Evolutionary conservation across 768 basidiomycete species (phyloP).

Genomic region (Panaeolus papilionaceus): DNA sequence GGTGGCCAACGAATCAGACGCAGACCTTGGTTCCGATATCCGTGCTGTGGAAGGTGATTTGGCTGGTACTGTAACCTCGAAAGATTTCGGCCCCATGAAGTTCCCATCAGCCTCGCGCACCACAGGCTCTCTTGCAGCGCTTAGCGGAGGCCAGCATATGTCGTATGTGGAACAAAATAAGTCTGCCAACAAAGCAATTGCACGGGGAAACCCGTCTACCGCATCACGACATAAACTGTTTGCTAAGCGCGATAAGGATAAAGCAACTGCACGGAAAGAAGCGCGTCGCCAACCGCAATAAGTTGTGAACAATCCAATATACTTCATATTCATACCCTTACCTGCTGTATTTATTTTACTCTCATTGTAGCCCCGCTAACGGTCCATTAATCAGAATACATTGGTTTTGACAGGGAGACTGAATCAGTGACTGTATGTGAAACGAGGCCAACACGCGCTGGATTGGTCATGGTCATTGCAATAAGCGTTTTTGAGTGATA

Average conservation of each 20-base stretch:
- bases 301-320: not conserved
- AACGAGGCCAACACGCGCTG: not conserved
- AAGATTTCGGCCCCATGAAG: slow-evolving; percentile 82
- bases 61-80: slow-evolving; percentile 85
- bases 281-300: slow-evolving; percentile 29
- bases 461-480: not conserved
- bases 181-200: slow-evolving; percentile 83
- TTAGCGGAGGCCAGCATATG: slow-evolving; percentile 92
- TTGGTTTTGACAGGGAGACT: not conserved
- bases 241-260: slow-evolving; percentile 81
- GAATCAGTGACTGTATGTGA: not conserved
- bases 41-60: slow-evolving; percentile 85
- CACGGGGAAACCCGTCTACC: slow-evolving; percentile 46
- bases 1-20: slow-evolving; percentile 88
- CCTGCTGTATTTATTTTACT: not conserved
- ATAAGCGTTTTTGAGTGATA: not conserved
- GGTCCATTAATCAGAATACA: not conserved
- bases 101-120: slow-evolving; percentile 78
- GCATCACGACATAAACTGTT: slow-evolving; percentile 79
- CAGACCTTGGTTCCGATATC: slow-evolving; percentile 86
- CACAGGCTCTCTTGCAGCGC: slow-evolving; percentile 79
- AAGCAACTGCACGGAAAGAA: slow-evolving; percentile 58
- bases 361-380: not conserved
- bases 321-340: not conserved
- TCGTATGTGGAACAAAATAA: slow-evolving; percentile 93